Conservation (phyloP, 805 yeast species). For the Candida dajiaensis region DNA sequence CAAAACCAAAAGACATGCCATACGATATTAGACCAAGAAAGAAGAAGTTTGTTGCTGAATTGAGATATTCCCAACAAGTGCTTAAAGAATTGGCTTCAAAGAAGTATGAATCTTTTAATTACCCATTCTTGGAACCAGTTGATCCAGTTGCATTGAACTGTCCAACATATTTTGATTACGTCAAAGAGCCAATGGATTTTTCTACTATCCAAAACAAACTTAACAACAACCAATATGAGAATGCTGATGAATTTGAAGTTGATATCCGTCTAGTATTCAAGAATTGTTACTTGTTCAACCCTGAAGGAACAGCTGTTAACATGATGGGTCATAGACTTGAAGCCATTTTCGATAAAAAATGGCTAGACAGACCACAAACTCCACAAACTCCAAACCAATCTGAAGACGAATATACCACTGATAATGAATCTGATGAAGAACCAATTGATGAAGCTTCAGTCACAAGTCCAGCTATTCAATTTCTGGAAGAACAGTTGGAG, state of each 20-base stretch:
- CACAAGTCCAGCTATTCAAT: constrained; percentile 85
- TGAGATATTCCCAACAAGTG: constrained; percentile 77
- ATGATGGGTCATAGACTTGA: constrained; percentile 92
- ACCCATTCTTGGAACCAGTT: constrained; percentile 90
- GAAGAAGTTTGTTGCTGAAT: constrained; percentile 85
- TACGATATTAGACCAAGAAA: constrained; percentile 87
- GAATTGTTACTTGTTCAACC: constrained; percentile 90
- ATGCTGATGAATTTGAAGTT: constrained; percentile 78
- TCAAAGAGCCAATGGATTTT: constrained; percentile 93
- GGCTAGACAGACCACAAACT: constrained; percentile 80
- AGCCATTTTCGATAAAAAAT: constrained; percentile 75
- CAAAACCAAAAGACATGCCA: constrained; percentile 88
- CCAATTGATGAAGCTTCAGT: constrained; percentile 57
- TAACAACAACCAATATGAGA: constrained; percentile 81
- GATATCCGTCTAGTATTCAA: constrained; percentile 81
- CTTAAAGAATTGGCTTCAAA: constrained; percentile 78
- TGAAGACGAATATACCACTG: constrained; percentile 30
- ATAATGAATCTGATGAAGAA: constrained; percentile 46
- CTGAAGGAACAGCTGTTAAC: constrained; percentile 95
- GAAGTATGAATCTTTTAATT: constrained; percentile 78
- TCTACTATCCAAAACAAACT: constrained; percentile 77
- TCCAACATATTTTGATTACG: constrained; percentile 81
- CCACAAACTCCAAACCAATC: constrained; percentile 30
- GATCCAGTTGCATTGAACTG: constrained; percentile 92
- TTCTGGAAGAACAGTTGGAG: constrained; percentile 78